Evolutionary conservation across 2,329 filamentous ascomycete species (phyloP).

Genomic region (Venturia effusa): DNA sequence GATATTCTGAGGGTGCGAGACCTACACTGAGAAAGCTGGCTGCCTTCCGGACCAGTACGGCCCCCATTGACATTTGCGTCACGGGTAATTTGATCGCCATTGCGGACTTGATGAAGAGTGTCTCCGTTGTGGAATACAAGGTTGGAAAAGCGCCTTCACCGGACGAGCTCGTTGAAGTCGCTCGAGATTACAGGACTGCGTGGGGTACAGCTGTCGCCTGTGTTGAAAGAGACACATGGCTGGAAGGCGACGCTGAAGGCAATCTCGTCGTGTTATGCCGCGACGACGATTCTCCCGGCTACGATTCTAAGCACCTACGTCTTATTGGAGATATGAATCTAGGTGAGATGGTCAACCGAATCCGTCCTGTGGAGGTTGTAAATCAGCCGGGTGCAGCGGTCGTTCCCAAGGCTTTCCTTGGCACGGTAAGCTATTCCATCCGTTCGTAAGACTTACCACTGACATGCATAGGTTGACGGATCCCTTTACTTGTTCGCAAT

Average conservation of each 20-base stretch:
- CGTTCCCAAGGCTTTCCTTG: conserved; percentile 74
- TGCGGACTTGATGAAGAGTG: conserved; percentile 87
- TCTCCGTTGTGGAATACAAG: conserved; percentile 65
- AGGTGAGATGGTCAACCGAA: conserved; percentile 88
- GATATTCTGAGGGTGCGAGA: conserved; percentile 43
- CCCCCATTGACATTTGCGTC: conserved; percentile 71
- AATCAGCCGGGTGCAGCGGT: conserved; percentile 56
- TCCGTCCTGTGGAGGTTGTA: conserved; percentile 51
- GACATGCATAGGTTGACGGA: conserved; percentile 61
- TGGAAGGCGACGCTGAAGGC: conserved; percentile 77
- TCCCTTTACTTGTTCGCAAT: conserved; percentile 82
- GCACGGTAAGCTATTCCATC: conserved; percentile 52
- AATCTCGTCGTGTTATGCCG: conserved; percentile 74
- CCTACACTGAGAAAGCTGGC: conserved; percentile 57
- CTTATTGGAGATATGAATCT: conserved; percentile 73
- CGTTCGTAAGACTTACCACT: conserved; percentile 7
- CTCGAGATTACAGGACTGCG: conserved; percentile 67
- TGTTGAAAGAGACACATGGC: conserved; percentile 62
- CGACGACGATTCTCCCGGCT: conserved; percentile 62
- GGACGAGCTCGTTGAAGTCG: conserved; percentile 59
- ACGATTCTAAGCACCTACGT: conserved; percentile 61
- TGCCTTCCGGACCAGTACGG: conserved; percentile 70
- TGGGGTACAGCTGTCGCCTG: conserved; percentile 74
- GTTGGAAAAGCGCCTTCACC: conserved; percentile 38
- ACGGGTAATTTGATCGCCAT: conserved; percentile 68